Evolutionary conservation across 106 monocot species (phyloP), one percentile per base, ranked within the genome.

Genomic region (Dioscorea zingiberensis): DNA sequence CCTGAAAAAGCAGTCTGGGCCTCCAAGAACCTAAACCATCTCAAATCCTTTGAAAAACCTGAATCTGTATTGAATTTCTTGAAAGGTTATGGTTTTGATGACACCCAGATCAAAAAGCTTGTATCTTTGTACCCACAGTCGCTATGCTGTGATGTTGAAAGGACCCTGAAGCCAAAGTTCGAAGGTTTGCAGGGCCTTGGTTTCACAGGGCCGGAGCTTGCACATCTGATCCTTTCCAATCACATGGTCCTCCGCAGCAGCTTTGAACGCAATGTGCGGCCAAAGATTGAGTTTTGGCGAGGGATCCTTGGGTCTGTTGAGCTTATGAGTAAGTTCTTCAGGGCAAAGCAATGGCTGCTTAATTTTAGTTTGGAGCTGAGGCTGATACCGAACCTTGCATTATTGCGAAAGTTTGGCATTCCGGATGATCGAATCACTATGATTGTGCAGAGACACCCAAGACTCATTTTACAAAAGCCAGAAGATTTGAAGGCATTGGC

Each of bases 111-210:
- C 38, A 61, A 15, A 48, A 64, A 12, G 25, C 9, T 68, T 0
- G 28, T 73, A 9, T 3, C 45, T 13, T 15, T 0, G 19, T 19
- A 45, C 22, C 69, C 83, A 4, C 45, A 15, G 2, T 0, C 71
- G 10, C 83, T 83, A 3, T 67, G 55, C n/a, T 21, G 58, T 10
- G 58, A 48, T 18, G 63, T 65, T 25, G 79, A 84, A 26, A 71
- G 54, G 17, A 73, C 49, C 12, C 26, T 83, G 10, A 63, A 48
- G 17, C 83, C 78, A 19, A 74, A 62, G 25, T 4, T 78, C 2
- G 10, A 32, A 14, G 25, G 17, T 48, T 27, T 78, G 27, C 54
- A 56, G 4, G 29, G 73, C 4, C 27, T 71, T 1, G 74, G 74
- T 7, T 63, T 83, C 46, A 59, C 58, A 2, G 65, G 25, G 11